A percentile compares a stretch with the other conserved stretches of the same genome.
These are phyloP conservation scores for Talaromyces sp. DNA, from an alignment of 2,329 filamentous ascomycete genomes.

Conservation along the genomic window DNA sequence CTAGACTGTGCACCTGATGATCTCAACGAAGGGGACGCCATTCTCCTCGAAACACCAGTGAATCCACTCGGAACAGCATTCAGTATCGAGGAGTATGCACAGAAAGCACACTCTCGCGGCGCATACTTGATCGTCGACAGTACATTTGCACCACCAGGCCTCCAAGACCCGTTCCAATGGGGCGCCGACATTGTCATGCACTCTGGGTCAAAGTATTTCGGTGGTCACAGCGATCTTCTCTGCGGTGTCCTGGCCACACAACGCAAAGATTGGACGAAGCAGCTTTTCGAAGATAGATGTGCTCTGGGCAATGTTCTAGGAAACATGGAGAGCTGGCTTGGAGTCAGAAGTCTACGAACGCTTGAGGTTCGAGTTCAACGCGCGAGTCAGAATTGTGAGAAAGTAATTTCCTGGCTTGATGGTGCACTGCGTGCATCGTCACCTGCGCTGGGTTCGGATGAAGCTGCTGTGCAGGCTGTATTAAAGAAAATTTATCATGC, in stretches of 20 bases:
- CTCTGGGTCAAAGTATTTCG: conserved; percentile 90
- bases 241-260: conserved; percentile 76
- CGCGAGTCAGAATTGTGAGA: conserved; percentile 70
- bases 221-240: conserved; percentile 89
- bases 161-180: conserved; percentile 78
- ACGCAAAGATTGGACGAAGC: conserved; percentile 57
- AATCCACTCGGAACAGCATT: conserved; percentile 84
- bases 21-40: conserved; percentile 73
- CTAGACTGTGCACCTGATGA: conserved; percentile 68
- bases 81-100: conserved; percentile 69
- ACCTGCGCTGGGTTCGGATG: conserved; percentile 43
- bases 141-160: conserved; percentile 85
- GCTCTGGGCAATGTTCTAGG: conserved; percentile 81
- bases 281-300: conserved; percentile 68
- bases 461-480: conserved; percentile 51
- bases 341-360: conserved; percentile 79
- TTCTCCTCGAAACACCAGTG: conserved; percentile 88
- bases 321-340: conserved; percentile 86
- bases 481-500: conserved; percentile 73
- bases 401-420: conserved; percentile 72
- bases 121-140: conserved; percentile 80
- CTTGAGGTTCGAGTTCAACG: conserved; percentile 76
- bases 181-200: conserved; percentile 89
- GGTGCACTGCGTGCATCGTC: conserved; percentile 46
- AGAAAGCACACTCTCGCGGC: conserved; percentile 68